Base-by-base conservation (phyloP, 352 stramenopile species). In the Phytophthora ramorum region DNA sequence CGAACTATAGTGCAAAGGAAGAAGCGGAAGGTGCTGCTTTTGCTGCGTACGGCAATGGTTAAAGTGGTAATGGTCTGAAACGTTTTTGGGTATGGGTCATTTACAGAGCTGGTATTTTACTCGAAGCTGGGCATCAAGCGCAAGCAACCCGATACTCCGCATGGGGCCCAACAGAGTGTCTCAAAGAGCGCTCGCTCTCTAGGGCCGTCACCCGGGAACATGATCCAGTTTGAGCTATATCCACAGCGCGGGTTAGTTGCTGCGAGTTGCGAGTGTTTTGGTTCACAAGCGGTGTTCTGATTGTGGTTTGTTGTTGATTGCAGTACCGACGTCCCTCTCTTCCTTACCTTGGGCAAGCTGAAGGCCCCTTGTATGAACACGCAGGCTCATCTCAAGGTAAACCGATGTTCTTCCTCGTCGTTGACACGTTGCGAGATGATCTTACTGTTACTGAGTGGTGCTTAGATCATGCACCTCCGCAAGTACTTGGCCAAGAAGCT, bases 401-500 rank as follows among this genome's bases (percentile, higher is more conserved):
- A 34, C n/a, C 1, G 34, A 28, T 54, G n/a, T 5, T n/a, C n/a
- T n/a, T n/a, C n/a, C n/a, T 66, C 35, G 32, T 41, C 35, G 35
- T 8, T 8, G 28, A 34, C 32, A 13, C 10, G 3, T 13, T 37
- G 12, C 4, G 20, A 49, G 20, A 37, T 35, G 17, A 14, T 41
- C 6, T 2, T 49, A 17, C 9, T 46, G 17, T 55, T 48, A 7
- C 24, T 8, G 0, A 8, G 24, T 35, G 22, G 26, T 41, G 7
- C n/a, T n/a, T 49, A 90, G 82, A 80, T 92, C 14, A 75, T 82
- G 65, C 58, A 81, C 35, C 63, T 92, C 24, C 73, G 78, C 59
- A 92, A 92, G 57, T 92, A 82, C 53, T 44, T 92, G 7, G 75
- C 79, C 10, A 76, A 87, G 61, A 80, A 78, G 44, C 45, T 89